Evolutionary conservation across 2,329 filamentous ascomycete species (phyloP).

Genomic region (Raffaelea ambrosiae): DNA sequence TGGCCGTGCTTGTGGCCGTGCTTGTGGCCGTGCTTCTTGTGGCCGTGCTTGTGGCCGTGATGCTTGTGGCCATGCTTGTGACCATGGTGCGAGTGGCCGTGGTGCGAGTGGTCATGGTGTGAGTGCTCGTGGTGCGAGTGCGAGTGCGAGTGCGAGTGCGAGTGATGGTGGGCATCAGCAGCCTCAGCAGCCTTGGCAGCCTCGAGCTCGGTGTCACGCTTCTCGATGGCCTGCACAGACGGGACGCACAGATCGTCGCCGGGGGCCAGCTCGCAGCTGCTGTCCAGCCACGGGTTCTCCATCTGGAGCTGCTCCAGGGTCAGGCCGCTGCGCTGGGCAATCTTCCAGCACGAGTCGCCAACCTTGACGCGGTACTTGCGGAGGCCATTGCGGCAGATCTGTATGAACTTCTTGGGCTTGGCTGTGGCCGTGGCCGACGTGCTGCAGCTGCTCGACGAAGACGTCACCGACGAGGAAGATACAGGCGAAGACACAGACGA

Average conservation of each 20-base stretch:
- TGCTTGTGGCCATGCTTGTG: slow-evolving; percentile 1
- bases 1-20: neutral
- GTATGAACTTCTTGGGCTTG: neutral
- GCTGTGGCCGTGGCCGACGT: too few species aligned
- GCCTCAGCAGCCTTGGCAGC: neutral
- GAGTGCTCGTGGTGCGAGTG: neutral
- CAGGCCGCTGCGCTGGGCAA: slow-evolving; percentile 2
- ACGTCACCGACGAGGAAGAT: too few species aligned
- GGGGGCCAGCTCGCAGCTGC: neutral
- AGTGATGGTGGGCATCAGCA: neutral
- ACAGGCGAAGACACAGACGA: too few species aligned
- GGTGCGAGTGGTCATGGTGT: neutral
- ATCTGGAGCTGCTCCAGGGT: slow-evolving; percentile 1
- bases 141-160: too few species aligned
- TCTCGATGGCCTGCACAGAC: neutral
- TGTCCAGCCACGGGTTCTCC: slow-evolving; percentile 4
- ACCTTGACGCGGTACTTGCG: neutral
- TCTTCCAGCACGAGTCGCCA: slow-evolving; percentile 5
- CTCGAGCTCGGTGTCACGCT: neutral
- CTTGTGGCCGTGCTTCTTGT: neutral
- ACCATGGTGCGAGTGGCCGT: neutral
- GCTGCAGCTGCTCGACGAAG: too few species aligned
- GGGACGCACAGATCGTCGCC: slow-evolving; percentile 8
- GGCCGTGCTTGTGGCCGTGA: neutral
- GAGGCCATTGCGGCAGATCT: neutral